A percentile compares a stretch with the other conserved stretches of the same genome.
These are phyloP conservation scores for Dissophora globulifera DNA, from an alignment of 192 early-diverging fungal genomes.

Conservation along the genomic window DNA sequence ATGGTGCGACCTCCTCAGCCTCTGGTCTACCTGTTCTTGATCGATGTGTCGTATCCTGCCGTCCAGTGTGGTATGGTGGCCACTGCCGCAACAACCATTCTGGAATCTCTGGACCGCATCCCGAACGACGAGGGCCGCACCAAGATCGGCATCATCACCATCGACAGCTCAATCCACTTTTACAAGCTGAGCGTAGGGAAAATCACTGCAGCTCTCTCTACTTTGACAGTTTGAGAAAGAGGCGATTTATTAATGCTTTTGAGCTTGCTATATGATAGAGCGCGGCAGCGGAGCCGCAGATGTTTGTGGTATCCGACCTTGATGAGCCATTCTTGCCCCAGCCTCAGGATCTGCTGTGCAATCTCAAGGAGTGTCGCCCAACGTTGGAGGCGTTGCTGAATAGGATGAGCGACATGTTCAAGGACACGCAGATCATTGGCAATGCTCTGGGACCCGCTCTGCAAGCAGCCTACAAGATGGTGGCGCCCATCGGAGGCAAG, in stretches of 20 bases:
- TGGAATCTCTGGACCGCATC: constrained; percentile 83
- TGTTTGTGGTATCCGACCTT: constrained; percentile 93
- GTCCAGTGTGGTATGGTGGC: constrained; percentile 83
- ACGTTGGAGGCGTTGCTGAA: constrained; percentile 78
- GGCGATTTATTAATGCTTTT: no score
- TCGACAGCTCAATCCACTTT: constrained; percentile 90
- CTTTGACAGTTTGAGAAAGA: no score
- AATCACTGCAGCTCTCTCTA: not conserved
- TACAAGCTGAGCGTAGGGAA: constrained; percentile 79
- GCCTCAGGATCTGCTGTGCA: constrained; percentile 91
- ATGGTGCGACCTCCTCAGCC: constrained; percentile 98
- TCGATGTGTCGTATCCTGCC: constrained; percentile 92
- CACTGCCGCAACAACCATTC: constrained; percentile 82
- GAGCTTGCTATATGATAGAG: constrained; percentile 32
- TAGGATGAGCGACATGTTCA: constrained; percentile 86
- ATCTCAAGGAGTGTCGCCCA: constrained; percentile 83
- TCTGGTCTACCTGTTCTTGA: constrained; percentile 90
- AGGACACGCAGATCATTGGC: constrained; percentile 75
- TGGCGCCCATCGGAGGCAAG: constrained; percentile 88
- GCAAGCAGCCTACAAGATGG: constrained; percentile 83
- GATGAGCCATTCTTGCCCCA: constrained; percentile 95
- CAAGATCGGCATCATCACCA: constrained; percentile 91
- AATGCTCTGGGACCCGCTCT: constrained; percentile 89
- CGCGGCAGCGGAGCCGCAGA: constrained; percentile 84
- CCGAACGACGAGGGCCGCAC: constrained; percentile 94